phyloP scores from a whole-genome alignment of 179 eudicot genomes.

The Beta corolliflora region DNA sequence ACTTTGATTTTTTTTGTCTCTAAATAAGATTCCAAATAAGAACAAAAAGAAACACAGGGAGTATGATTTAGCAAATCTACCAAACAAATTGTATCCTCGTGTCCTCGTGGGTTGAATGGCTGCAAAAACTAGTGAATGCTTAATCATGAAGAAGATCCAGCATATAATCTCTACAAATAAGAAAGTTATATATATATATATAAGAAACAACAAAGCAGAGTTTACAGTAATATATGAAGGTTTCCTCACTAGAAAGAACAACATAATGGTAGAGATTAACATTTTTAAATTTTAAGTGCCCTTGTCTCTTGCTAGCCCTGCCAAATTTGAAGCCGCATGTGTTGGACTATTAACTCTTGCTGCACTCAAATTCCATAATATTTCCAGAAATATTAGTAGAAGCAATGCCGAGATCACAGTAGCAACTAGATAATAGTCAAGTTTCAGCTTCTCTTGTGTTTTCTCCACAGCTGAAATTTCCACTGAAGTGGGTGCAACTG shows the following conservation, averaged over 20 bases:
- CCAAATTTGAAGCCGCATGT: too few species aligned
- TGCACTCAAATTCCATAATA: neutral
- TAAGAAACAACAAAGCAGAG: neutral
- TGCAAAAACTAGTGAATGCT: too few species aligned
- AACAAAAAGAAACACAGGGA: too few species aligned
- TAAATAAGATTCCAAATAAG: too few species aligned
- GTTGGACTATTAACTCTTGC: neutral
- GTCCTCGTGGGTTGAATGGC: too few species aligned
- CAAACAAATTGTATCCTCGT: too few species aligned
- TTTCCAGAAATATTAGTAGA: neutral
- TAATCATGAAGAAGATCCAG: too few species aligned
- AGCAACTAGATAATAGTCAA: neutral
- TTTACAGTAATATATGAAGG: too few species aligned
- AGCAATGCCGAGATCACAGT: neutral
- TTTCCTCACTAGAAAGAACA: neutral
- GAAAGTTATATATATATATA: neutral
- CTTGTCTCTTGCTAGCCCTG: neutral
- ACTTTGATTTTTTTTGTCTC: too few species aligned
- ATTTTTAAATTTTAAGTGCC: neutral
- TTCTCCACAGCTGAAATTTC: neutral
- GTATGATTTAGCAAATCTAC: too few species aligned
- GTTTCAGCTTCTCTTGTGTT: neutral
- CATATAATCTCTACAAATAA: too few species aligned
- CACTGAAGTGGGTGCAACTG: neutral
- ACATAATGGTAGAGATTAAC: neutral